These are phyloP conservation scores for Cystobasidiaceae sp. DNA, from an alignment of 1,284 basidiomycete genomes.

Conservation along the genomic window DNA sequence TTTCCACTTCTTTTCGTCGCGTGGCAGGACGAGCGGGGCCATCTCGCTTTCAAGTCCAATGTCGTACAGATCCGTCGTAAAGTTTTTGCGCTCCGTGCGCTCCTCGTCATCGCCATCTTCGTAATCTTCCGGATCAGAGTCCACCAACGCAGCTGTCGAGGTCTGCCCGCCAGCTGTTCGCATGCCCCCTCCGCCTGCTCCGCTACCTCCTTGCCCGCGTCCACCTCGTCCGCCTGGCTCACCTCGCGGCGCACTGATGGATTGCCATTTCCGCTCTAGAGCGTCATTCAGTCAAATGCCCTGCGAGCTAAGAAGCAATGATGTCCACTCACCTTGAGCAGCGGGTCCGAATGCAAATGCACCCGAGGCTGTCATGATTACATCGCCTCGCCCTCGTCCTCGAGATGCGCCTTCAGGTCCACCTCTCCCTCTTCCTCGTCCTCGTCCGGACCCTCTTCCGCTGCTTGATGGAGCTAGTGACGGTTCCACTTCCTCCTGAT, in stretches of 20 bases:
- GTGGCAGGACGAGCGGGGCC: constrained; percentile 40
- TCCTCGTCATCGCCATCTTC: constrained; percentile 35
- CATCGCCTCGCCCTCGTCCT: constrained; percentile 6
- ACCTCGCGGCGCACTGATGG: background rate
- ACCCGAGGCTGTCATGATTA: constrained; percentile 20
- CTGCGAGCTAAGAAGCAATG: background rate
- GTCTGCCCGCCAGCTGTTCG: background rate
- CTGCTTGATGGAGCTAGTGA: background rate
- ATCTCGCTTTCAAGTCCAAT: constrained; percentile 40
- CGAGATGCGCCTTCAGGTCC: too few relatives aligned
- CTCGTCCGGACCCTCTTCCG: background rate
- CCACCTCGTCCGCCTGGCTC: background rate
- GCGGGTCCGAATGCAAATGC: constrained; percentile 21
- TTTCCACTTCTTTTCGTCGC: constrained; percentile 35
- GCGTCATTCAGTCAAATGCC: background rate
- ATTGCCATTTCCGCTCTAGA: background rate
- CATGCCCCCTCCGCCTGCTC: background rate
- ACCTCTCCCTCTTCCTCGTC: constrained; percentile 16
- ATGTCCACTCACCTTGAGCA: constrained; percentile 4
- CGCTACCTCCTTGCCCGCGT: constrained; percentile 1
- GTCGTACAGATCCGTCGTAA: constrained; percentile 32
- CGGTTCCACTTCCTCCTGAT: constrained; percentile 9
- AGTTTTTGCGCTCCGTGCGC: constrained; percentile 28
- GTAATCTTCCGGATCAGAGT: constrained; percentile 35
- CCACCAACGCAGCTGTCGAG: constrained; percentile 19